Conservation (phyloP, 345 rosid species). For the Citrus sp. region DNA sequence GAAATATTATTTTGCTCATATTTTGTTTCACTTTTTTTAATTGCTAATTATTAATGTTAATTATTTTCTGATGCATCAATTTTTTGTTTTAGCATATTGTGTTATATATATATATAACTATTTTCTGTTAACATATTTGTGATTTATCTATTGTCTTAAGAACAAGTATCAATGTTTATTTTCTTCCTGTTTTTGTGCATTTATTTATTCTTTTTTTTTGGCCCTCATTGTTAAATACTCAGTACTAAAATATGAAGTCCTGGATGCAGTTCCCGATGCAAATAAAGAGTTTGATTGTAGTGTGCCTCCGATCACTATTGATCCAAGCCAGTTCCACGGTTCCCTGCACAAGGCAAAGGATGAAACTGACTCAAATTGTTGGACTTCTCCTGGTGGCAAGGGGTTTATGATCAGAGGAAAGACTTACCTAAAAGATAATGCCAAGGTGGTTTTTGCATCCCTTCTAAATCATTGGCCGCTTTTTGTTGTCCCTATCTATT, state of each 20-base stretch:
- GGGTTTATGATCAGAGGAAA: constrained; percentile 96
- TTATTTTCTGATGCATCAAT: not conserved
- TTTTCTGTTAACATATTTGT: not conserved
- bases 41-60: too few species aligned
- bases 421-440: constrained; percentile 77
- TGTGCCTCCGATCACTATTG: constrained; percentile 46
- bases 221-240: not conserved
- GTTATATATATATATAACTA: not conserved
- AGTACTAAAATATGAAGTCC: constrained; percentile 20
- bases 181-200: not conserved
- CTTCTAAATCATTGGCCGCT: not conserved
- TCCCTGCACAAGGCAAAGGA: constrained; percentile 58
- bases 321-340: constrained; percentile 56
- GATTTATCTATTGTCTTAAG: not conserved
- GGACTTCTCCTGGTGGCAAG: constrained; percentile 81
- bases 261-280: constrained; percentile 54
- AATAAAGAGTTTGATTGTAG: constrained; percentile 57
- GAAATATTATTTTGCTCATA: not conserved
- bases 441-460: constrained; percentile 52
- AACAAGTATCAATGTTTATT: not conserved
- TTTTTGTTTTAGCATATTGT: not conserved
- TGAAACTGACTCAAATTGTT: constrained; percentile 74
- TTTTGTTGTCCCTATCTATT: not conserved
- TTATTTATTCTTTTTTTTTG: not conserved
- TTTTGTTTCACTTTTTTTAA: too few species aligned